These are phyloP conservation scores for Lactifluus hygrophoroides DNA, from an alignment of 768 basidiomycete species.

Conservation along the genomic window DNA sequence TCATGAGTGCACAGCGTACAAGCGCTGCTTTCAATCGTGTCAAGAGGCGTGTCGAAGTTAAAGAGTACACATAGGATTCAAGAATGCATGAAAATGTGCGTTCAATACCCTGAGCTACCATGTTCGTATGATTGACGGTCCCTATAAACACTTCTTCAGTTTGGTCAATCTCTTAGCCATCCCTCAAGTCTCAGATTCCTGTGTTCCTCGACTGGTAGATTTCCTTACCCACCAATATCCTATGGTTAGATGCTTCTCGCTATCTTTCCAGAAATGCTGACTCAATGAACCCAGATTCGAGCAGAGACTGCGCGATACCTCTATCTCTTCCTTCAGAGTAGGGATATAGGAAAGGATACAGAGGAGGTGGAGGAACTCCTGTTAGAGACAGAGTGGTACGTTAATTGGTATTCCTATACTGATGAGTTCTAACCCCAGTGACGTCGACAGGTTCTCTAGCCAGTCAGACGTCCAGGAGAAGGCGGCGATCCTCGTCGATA, in stretches of 20 bases:
- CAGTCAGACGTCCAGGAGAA: constrained; percentile 16
- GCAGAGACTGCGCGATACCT: constrained; percentile 75
- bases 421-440: neutral
- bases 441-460: constrained; percentile 10
- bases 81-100: constrained; percentile 79
- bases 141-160: constrained; percentile 31
- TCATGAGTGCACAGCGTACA: constrained; percentile 36
- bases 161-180: constrained; percentile 56
- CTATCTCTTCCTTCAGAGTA: constrained; percentile 67
- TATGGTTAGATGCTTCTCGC: constrained; percentile 41
- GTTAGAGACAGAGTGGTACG: constrained; percentile 78
- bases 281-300: constrained; percentile 48
- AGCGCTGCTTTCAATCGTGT: constrained; percentile 45
- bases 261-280: constrained; percentile 10
- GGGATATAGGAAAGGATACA: constrained; percentile 55
- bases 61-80: constrained; percentile 80
- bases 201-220: constrained; percentile 37
- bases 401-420: neutral
- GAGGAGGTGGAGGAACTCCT: constrained; percentile 61
- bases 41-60: constrained; percentile 54
- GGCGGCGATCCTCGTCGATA: constrained; percentile 4
- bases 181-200: constrained; percentile 36
- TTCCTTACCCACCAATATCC: constrained; percentile 81
- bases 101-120: constrained; percentile 17
- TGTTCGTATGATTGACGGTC: neutral